These are phyloP conservation scores for Penicillium odoratum DNA, from an alignment of 495 filamentous ascomycete genomes.

Conservation along the genomic window DNA sequence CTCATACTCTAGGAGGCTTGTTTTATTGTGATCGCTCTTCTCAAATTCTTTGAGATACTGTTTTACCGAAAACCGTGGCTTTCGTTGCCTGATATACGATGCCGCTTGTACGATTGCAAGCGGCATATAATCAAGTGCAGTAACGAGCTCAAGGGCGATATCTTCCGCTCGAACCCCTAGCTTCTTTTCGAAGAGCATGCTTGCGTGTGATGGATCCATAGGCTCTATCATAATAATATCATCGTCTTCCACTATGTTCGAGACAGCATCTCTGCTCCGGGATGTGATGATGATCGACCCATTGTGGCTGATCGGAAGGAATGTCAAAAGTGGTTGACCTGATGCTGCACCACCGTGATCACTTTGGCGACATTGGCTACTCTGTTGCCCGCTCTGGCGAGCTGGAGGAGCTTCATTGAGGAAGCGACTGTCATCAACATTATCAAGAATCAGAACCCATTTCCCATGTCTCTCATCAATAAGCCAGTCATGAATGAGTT, in stretches of 20 bases:
- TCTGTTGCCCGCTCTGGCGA: too few relatives aligned
- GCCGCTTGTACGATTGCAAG: constrained; percentile 1
- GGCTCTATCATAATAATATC: constrained; percentile 41
- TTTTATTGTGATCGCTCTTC: constrained; percentile 33
- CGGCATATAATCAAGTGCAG: constrained; percentile 44
- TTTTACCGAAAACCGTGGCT: background rate
- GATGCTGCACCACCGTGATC: too few relatives aligned
- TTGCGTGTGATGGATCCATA: constrained; percentile 31
- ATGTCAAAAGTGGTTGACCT: background rate
- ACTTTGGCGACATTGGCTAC: too few relatives aligned
- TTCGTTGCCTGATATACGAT: too few relatives aligned
- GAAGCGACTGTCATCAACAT: constrained; percentile 11
- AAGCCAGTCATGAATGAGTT: background rate
- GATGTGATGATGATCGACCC: constrained; percentile 38
- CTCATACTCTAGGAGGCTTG: constrained; percentile 37
- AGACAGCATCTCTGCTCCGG: constrained; percentile 27
- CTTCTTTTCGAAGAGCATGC: constrained; percentile 42
- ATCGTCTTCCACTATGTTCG: constrained; percentile 26
- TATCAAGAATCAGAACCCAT: constrained; percentile 4
- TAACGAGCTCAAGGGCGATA: constrained; percentile 24
- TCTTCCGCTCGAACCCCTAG: constrained; percentile 16
- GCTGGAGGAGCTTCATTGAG: constrained; percentile 17
- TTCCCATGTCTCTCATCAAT: background rate
- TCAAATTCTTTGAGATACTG: constrained; percentile 38
- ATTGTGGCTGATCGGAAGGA: background rate